A percentile compares a stretch with the other conserved stretches of the same genome.
These are phyloP conservation scores for Lasiosphaeris hirsuta DNA, from an alignment of 495 filamentous ascomycete genomes.

Conservation along the genomic window DNA sequence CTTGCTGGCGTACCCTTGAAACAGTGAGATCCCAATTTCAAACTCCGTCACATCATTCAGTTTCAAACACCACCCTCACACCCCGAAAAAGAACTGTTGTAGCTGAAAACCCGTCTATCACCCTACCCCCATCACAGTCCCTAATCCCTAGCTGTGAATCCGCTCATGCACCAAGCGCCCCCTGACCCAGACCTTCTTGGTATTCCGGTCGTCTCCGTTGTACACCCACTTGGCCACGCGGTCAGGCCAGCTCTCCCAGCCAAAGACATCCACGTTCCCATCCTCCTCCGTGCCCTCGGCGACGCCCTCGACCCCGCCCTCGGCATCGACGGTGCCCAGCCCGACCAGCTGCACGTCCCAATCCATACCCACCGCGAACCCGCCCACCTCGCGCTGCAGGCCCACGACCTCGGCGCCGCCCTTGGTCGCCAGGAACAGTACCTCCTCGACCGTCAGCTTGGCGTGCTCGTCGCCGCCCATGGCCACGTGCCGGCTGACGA, in stretches of 20 bases:
- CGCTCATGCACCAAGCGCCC: constrained; percentile 71
- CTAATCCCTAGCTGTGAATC: constrained; percentile 6
- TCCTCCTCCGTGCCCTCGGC: constrained; percentile 26
- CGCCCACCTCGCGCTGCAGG: constrained; percentile 63
- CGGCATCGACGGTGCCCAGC: constrained; percentile 44
- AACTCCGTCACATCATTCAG: no score
- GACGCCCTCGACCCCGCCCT: constrained; percentile 28
- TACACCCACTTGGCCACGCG: constrained; percentile 85
- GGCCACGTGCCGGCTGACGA: constrained; percentile 67
- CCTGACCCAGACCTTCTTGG: constrained; percentile 72
- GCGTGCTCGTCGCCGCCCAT: constrained; percentile 45
- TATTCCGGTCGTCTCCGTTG: constrained; percentile 82
- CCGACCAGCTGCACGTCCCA: constrained; percentile 83
- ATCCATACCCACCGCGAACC: constrained; percentile 79
- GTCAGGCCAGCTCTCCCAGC: constrained; percentile 77
- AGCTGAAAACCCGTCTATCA: no score
- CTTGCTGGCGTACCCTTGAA: no score
- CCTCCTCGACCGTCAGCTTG: constrained; percentile 79
- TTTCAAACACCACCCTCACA: no score
- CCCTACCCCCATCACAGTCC: not conserved
- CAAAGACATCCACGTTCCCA: constrained; percentile 75
- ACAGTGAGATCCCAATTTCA: no score
- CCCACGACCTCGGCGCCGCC: constrained; percentile 79
- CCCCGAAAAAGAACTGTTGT: no score
- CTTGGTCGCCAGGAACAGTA: constrained; percentile 76